Evolutionary conservation across 768 basidiomycete genomes (phyloP).

Genomic region (Daedalea quercina): DNA sequence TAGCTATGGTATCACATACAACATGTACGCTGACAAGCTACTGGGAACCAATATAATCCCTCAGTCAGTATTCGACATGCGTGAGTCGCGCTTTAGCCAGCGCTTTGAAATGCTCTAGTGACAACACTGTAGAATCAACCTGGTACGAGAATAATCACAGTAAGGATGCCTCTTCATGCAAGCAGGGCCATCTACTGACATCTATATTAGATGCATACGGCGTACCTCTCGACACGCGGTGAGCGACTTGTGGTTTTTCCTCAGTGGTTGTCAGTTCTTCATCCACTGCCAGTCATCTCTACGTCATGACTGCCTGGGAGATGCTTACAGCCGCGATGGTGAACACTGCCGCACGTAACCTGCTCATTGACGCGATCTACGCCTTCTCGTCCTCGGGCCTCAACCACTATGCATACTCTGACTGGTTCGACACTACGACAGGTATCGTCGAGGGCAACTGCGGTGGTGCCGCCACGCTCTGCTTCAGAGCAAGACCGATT

Average conservation of each 20-base stretch:
- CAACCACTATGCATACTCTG: slow-evolving; percentile 26
- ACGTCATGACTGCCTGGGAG: slow-evolving; percentile 14
- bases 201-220: slow-evolving; percentile 16
- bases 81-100: slow-evolving; percentile 11
- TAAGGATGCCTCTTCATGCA: not conserved
- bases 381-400: slow-evolving; percentile 22
- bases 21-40: slow-evolving; percentile 55
- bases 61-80: slow-evolving; percentile 24
- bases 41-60: slow-evolving; percentile 39
- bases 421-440: slow-evolving; percentile 48
- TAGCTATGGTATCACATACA: slow-evolving; percentile 57
- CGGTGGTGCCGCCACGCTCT: not conserved
- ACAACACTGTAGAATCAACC: slow-evolving; percentile 17
- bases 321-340: slow-evolving; percentile 30
- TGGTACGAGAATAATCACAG: slow-evolving; percentile 23
- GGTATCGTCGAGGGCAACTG: slow-evolving; percentile 30
- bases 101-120: no score
- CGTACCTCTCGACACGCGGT: slow-evolving; percentile 29
- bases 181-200: no score
- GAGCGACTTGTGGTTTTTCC: not conserved
- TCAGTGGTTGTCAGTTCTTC: no score
- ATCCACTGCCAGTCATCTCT: no score
- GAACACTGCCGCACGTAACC: slow-evolving; percentile 20
- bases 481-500: slow-evolving; percentile 47
- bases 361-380: slow-evolving; percentile 22